Evolutionary conservation across 1,139 yeast species (phyloP).

Genomic region (Candida sanyaensis): DNA sequence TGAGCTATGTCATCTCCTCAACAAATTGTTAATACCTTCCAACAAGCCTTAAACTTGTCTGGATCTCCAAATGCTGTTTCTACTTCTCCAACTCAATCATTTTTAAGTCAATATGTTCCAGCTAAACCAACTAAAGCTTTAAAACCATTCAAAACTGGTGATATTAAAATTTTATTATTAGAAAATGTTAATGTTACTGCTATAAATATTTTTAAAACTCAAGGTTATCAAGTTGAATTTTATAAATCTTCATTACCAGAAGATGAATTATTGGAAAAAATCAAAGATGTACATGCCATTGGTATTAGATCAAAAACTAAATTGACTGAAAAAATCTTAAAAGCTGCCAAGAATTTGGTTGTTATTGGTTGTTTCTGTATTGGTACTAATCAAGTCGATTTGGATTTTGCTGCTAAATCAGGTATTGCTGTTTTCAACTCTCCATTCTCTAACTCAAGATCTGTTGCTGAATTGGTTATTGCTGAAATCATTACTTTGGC

Average conservation of each 20-base stretch:
- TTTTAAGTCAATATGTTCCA: slow-evolving; percentile 44
- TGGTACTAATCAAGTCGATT: slow-evolving; percentile 97
- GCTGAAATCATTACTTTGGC: slow-evolving; percentile 94
- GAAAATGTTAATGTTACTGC: slow-evolving; percentile 96
- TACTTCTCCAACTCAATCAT: slow-evolving; percentile 67
- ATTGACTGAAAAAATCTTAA: slow-evolving; percentile 74
- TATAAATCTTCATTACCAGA: slow-evolving; percentile 88
- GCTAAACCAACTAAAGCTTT: slow-evolving; percentile 64
- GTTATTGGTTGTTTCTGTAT: slow-evolving; percentile 98
- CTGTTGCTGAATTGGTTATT: slow-evolving; percentile 97
- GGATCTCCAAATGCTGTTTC: slow-evolving; percentile 66
- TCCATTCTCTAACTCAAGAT: slow-evolving; percentile 97
- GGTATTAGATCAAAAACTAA: slow-evolving; percentile 98
- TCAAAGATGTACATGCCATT: slow-evolving; percentile 90
- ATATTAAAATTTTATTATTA: slow-evolving; percentile 82
- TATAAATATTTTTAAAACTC: slow-evolving; percentile 75
- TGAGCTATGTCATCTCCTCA: slow-evolving; percentile 62
- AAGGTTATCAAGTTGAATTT: slow-evolving; percentile 97
- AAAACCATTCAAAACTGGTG: slow-evolving; percentile 90
- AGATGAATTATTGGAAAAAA: slow-evolving; percentile 92
- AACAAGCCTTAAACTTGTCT: slow-evolving; percentile 53
- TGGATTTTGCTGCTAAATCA: slow-evolving; percentile 84
- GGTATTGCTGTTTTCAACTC: slow-evolving; percentile 99
- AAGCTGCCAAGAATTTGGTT: slow-evolving; percentile 85
- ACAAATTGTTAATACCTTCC: slow-evolving; percentile 64